phyloP scores from a whole-genome alignment of 208 protist genomes.

The Vickermania ingenoplastis region DNA sequence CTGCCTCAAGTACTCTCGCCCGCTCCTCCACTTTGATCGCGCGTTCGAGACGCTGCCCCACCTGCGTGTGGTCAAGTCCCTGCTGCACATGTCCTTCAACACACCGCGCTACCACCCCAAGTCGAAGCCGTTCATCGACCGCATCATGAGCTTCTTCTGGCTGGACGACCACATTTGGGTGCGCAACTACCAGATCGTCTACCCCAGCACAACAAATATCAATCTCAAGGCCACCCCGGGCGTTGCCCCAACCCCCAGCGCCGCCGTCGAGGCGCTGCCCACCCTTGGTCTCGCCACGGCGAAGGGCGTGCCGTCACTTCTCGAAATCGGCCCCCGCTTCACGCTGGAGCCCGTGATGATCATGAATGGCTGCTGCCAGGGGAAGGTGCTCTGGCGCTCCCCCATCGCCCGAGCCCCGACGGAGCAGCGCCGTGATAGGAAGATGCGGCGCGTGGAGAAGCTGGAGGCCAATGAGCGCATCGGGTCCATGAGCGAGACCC shows the following conservation, averaged over 20 bases:
- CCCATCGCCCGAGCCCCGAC: slow-evolving; percentile 45
- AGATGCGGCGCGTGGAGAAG: slow-evolving; percentile 66
- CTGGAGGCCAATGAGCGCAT: slow-evolving; percentile 52
- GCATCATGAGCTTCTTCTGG: slow-evolving; percentile 95
- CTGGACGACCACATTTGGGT: slow-evolving; percentile 97
- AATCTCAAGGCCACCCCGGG: not conserved
- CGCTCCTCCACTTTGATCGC: slow-evolving; percentile 96
- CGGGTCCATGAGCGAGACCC: slow-evolving; percentile 43
- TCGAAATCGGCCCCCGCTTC: slow-evolving; percentile 97
- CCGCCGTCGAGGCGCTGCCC: slow-evolving; percentile 15
- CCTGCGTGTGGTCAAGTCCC: slow-evolving; percentile 90
- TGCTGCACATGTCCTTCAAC: slow-evolving; percentile 95
- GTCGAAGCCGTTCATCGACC: slow-evolving; percentile 98
- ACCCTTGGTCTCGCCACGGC: not conserved
- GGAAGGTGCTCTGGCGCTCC: slow-evolving; percentile 92
- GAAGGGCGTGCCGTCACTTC: slow-evolving; percentile 30
- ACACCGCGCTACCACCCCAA: slow-evolving; percentile 94
- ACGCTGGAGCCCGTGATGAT: slow-evolving; percentile 91
- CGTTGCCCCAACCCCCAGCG: not conserved
- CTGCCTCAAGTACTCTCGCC: slow-evolving; percentile 95
- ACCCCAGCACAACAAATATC: slow-evolving; percentile 7
- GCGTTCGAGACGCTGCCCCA: slow-evolving; percentile 92
- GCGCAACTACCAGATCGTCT: slow-evolving; percentile 96
- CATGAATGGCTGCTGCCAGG: slow-evolving; percentile 92
- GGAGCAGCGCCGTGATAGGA: slow-evolving; percentile 68